Evolutionary conservation across 306 rosid species (phyloP).

Genomic region (Senna tora): DNA sequence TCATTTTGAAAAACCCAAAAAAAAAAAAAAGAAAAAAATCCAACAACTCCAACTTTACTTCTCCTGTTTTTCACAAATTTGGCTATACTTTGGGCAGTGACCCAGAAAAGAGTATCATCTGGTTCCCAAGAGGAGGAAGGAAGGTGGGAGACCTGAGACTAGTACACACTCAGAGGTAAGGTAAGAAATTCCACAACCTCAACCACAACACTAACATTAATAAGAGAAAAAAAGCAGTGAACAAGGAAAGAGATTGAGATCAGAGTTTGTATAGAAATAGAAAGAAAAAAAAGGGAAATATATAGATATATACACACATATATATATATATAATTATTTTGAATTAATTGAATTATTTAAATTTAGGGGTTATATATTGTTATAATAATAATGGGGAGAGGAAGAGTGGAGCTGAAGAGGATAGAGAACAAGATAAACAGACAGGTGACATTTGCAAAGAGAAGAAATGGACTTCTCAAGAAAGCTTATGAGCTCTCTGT

Average conservation of each 20-base stretch:
- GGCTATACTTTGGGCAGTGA: conserved; percentile 56
- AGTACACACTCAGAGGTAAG: conserved; percentile 31
- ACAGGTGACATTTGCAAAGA: conserved; percentile 91
- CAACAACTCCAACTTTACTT: conserved; percentile 45
- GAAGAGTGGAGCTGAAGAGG: conserved; percentile 96
- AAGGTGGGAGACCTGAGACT: not conserved
- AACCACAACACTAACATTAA: no score
- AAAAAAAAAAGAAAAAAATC: no score
- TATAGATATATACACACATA: no score
- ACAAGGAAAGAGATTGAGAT: conserved; percentile 24
- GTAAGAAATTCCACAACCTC: no score
- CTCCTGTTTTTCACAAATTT: conserved; percentile 66
- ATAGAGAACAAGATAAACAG: conserved; percentile 98
- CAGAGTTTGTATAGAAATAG: conserved; percentile 43
- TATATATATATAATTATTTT: no score
- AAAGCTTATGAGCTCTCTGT: conserved; percentile 91
- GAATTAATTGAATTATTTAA: no score
- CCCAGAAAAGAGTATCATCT: conserved; percentile 60
- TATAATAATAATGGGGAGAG: conserved; percentile 62
- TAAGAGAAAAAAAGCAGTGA: conserved; percentile 11
- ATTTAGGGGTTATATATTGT: no score
- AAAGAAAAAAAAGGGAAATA: conserved; percentile 24
- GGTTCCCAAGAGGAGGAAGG: conserved; percentile 48
- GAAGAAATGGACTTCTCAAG: conserved; percentile 91
- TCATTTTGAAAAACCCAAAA: conserved; percentile 42